phyloP scores from a whole-genome alignment of 805 yeast species.

The Candida orba region DNA sequence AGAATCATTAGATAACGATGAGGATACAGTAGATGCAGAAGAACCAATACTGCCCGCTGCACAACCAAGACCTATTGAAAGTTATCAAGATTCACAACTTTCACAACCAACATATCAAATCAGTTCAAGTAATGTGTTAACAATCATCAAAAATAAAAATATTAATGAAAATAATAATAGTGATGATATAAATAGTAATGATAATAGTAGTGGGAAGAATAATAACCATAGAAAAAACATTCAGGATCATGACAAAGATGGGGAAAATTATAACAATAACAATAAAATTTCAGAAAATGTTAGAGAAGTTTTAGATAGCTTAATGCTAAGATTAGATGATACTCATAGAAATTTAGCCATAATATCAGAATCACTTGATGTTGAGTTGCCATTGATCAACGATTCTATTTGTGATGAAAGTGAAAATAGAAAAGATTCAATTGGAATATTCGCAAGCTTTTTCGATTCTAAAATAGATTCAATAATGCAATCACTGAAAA shows the following conservation, averaged over 20 bases:
- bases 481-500: background rate
- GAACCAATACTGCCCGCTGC: conserved; percentile 1
- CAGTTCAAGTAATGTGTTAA: no score
- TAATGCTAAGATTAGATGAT: background rate
- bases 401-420: background rate
- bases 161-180: no score
- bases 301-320: background rate
- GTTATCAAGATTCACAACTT: background rate
- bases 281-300: background rate
- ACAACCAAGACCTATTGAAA: background rate
- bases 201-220: no score
- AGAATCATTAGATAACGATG: background rate
- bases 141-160: no score
- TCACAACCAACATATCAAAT: background rate
- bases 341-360: background rate
- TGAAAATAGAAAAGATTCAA: conserved; percentile 6
- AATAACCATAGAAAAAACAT: no score
- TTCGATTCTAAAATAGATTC: conserved; percentile 6
- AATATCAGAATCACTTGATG: background rate
- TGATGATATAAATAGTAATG: no score
- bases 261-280: background rate
- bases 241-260: no score
- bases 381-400: background rate
- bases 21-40: background rate
- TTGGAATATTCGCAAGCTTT: conserved; percentile 4